Base-by-base conservation (phyloP, 345 rosid genomes). In the Ricinus communis region DNA sequence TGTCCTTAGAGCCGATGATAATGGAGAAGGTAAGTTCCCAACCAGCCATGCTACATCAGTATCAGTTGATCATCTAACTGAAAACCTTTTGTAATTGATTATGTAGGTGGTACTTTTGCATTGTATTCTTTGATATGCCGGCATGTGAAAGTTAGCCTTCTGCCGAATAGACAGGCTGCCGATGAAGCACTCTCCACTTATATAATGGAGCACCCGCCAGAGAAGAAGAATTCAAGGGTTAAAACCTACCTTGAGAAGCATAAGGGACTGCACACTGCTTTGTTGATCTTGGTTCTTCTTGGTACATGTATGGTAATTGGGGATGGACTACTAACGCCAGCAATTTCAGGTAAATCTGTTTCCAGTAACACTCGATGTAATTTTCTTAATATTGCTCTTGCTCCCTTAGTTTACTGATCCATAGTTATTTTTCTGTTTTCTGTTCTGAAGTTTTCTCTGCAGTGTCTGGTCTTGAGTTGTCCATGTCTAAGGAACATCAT, bases 301-400 rank as follows among this genome's bases (percentile, higher is more conserved):
- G 99, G 99, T 46, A 96, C 99, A 71, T 96, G 99, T 85, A 96
- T 96, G 99, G 99, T 96, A 31, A 96, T 96, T 66, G 98, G 99
- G 69, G 99, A 96, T 79, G 98, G 98, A 62, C 72, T 96, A 64
- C 98, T 96, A 57, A 96, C 99, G 74, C 98, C 99, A 46, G 96
- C 98, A 53, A 96, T 96, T 77, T 96, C 99, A 3, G 99, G 99
- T 90, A 85, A 46, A 36, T 40, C 56, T 55, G 62, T 24, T 58
- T 30, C 54, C 10, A 5, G 33, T 60, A 27, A 10, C 62, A 38
- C 21, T 43, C 7, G 27, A 27, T 36, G 18, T 3, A 41, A 47
- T 72, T 69, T 53, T 9, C 25, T n/a, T n/a, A n/a, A n/a, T n/a
- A n/a, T n/a, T n/a, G n/a, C n/a, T n/a, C n/a, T n/a, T n/a, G 2